phyloP scores from a whole-genome alignment of 495 filamentous ascomycete genomes.

The Hypoxylon perforatum region DNA sequence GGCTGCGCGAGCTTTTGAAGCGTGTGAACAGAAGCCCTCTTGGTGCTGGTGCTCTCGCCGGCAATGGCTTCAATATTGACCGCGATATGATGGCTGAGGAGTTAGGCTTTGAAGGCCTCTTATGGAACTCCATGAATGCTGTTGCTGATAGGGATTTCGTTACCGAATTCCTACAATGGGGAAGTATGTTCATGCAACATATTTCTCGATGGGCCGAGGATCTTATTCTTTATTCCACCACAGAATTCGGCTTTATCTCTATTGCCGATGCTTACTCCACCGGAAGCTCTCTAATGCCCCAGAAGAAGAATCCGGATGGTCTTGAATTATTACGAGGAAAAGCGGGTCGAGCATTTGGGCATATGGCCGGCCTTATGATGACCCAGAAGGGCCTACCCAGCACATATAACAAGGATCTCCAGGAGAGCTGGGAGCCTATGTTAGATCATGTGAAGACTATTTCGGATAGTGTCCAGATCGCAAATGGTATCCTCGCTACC shows the following conservation, averaged over 20 bases:
- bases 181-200: conserved; percentile 83
- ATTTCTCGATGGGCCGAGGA: conserved; percentile 90
- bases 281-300: conserved; percentile 88
- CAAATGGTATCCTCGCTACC: conserved; percentile 81
- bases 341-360: conserved; percentile 83
- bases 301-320: conserved; percentile 84
- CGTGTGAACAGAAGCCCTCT: conserved; percentile 84
- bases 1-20: conserved; percentile 77
- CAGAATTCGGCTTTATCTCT: conserved; percentile 84
- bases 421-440: conserved; percentile 89
- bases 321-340: conserved; percentile 92
- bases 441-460: conserved; percentile 91
- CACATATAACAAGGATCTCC: conserved; percentile 95
- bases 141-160: conserved; percentile 90
- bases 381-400: conserved; percentile 89
- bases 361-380: conserved; percentile 89
- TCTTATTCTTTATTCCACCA: conserved; percentile 85
- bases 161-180: conserved; percentile 91
- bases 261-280: conserved; percentile 89
- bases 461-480: conserved; percentile 85
- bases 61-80: conserved; percentile 75
- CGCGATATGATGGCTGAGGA: conserved; percentile 85
- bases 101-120: conserved; percentile 82
- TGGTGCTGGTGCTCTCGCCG: conserved; percentile 88
- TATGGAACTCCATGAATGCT: conserved; percentile 83